Evolutionary conservation across 2,329 filamentous ascomycete species (phyloP), one percentile per base, ranked within the genome.

Genomic region (Sarocladium strictum): DNA sequence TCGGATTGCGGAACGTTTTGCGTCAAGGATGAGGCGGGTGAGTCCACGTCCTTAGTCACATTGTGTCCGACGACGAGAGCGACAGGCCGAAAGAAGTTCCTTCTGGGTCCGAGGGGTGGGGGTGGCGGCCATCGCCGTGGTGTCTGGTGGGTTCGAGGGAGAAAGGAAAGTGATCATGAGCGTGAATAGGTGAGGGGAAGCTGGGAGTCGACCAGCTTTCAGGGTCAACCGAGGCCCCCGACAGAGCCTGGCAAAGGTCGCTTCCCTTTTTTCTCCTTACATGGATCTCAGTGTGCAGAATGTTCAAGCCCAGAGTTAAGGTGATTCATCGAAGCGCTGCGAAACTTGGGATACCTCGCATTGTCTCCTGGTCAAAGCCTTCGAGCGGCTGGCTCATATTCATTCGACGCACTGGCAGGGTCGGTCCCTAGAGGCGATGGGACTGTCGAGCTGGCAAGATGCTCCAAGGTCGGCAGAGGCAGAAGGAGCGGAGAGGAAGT

Each of bases 221-320:
- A 51, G 47, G 47, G 47, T 51, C 47, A 33, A 35, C 21, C 47
- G 29, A 4, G 24, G 7, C 47, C 47, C 24, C 47, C 47, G 10
- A 29, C 9, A 19, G 15, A 29, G 17, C 12, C 47, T 17, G 19
- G 17, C n/a, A 3, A 6, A 2, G 5, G 26, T 21, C 17, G 5
- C 26, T 5, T n/a, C 23, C 15, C 14, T 49, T 10, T 17, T 29
- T 32, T 7, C 23, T 27, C 12, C n/a, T 49, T 17, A n/a, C n/a
- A n/a, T n/a, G n/a, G n/a, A n/a, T n/a, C n/a, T n/a, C n/a, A n/a
- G n/a, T n/a, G n/a, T n/a, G n/a, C n/a, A n/a, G n/a, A n/a, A n/a
- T n/a, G n/a, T n/a, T n/a, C n/a, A n/a, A n/a, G n/a, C n/a, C n/a
- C n/a, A n/a, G n/a, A n/a, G n/a, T n/a, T n/a, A n/a, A n/a, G n/a